Evolutionary conservation across 768 basidiomycete species (phyloP), one percentile per base, ranked within the genome.

Genomic region (Tricholoma sp.): DNA sequence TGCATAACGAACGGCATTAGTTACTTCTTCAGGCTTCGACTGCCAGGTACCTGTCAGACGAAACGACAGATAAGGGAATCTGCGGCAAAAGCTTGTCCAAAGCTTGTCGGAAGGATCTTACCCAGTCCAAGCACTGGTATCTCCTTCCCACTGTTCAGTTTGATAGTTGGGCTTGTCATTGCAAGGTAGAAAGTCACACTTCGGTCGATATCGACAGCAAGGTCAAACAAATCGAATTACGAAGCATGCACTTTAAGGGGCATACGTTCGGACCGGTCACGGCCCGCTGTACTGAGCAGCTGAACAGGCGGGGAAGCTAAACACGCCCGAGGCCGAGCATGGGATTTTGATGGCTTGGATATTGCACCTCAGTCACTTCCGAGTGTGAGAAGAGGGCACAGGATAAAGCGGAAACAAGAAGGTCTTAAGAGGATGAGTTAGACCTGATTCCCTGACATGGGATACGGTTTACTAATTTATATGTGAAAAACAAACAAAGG

Each of bases 41-140:
- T 89, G 85, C 89, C 89, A 93, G 13, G 92, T 93, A 13, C 90
- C 90, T 86, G 60, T 2, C 24, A 24, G 24, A 24, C 4, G 24
- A 24, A 24, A 24, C 24, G 24, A 24, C 24, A 24, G 28, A 57
- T 36, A 13, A 52, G 52, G 42, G 9, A 50, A 58, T 18, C 45
- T 32, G 42, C 48, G 53, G 11, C 56, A 37, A 54, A 24, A 4
- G 24, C n/a, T n/a, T n/a, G n/a, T n/a, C n/a, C n/a, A n/a, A n/a
- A 4, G 24, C 24, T 24, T 4, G 2, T 31, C 10, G 56, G 69
- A 54, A 70, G 63, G 37, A 58, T 60, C 70, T 66, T 61, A 78
- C 88, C 87, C 32, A 87, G 76, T 15, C 83, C 84, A 45, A 86
- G 65, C 17, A 75, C 72, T 49, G 84, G 84, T 58, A 86, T 84